A percentile compares a stretch with the other conserved stretches of the same genome.
These are phyloP conservation scores for Trametes pubescens DNA, from an alignment of 1,284 basidiomycete species.

Conservation along the genomic window DNA sequence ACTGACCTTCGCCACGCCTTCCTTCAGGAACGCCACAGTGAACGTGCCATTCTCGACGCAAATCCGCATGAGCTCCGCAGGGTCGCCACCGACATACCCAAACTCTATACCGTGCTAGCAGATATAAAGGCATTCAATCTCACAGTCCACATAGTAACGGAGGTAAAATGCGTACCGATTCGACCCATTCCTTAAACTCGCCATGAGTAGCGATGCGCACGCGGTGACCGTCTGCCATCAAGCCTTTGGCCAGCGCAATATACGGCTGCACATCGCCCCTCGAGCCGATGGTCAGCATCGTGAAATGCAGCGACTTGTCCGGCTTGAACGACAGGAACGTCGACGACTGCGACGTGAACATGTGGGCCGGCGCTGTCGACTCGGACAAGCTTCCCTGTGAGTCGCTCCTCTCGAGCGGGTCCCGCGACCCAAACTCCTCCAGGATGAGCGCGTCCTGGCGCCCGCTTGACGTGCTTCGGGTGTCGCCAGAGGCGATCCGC, in stretches of 20 bases:
- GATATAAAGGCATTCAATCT: slow-evolving; percentile 11
- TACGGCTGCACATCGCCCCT: slow-evolving; percentile 95
- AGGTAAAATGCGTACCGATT: slow-evolving; percentile 69
- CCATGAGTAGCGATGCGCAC: slow-evolving; percentile 91
- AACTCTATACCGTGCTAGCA: slow-evolving; percentile 91
- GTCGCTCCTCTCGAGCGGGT: slow-evolving; percentile 46
- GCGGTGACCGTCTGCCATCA: slow-evolving; percentile 89
- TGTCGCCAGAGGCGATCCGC: slow-evolving; percentile 54
- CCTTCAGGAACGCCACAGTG: slow-evolving; percentile 93
- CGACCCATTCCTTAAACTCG: slow-evolving; percentile 96
- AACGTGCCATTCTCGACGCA: slow-evolving; percentile 98
- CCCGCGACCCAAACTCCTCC: slow-evolving; percentile 72
- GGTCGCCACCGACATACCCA: slow-evolving; percentile 94
- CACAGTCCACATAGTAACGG: not conserved
- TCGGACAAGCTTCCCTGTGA: slow-evolving; percentile 57
- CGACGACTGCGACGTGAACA: slow-evolving; percentile 93
- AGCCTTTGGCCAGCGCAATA: slow-evolving; percentile 92
- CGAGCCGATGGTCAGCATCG: slow-evolving; percentile 94
- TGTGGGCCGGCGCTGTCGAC: slow-evolving; percentile 69
- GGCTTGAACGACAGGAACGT: slow-evolving; percentile 97
- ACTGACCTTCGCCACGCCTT: slow-evolving; percentile 84
- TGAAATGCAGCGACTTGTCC: slow-evolving; percentile 82
- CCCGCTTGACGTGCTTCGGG: slow-evolving; percentile 52
- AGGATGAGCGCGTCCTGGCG: slow-evolving; percentile 74
- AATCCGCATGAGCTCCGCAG: slow-evolving; percentile 93